phyloP scores from a whole-genome alignment of 495 filamentous ascomycete genomes.

The Neurospora sublineolata region DNA sequence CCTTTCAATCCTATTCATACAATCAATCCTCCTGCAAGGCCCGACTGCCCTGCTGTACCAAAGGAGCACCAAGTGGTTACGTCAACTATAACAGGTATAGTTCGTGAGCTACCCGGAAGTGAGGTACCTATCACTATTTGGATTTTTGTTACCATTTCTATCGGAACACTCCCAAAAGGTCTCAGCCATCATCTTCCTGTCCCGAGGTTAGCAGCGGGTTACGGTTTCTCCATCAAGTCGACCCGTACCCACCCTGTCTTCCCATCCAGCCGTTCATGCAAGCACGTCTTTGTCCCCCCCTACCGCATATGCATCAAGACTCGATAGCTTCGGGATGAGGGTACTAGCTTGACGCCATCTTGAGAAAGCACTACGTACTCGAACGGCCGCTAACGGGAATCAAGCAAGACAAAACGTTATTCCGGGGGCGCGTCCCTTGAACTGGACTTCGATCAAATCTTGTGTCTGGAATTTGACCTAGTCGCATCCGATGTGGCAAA shows the following conservation, averaged over 20 bases:
- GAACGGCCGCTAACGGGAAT: neutral
- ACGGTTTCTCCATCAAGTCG: neutral
- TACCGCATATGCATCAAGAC: conserved; percentile 12
- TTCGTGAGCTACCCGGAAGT: neutral
- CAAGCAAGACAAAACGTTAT: neutral
- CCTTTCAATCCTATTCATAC: neutral
- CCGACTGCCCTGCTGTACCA: neutral
- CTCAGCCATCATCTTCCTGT: neutral
- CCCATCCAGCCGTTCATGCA: conserved; percentile 6
- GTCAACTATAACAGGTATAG: neutral
- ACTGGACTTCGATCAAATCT: neutral
- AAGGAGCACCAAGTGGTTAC: neutral
- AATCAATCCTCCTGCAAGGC: neutral
- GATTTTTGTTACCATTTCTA: neutral
- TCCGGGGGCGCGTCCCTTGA: neutral
- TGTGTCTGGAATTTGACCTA: neutral
- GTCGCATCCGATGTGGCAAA: neutral
- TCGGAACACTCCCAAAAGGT: neutral
- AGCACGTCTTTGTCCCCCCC: conserved; percentile 3
- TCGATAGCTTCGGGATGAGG: conserved; percentile 1
- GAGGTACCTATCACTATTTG: neutral
- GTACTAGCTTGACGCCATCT: neutral
- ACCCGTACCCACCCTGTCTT: neutral
- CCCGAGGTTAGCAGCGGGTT: neutral
- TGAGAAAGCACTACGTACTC: neutral